Percentiles rank a stretch among this genome's conserved stretches.
phyloP scores from a whole-genome alignment of 2,329 filamentous ascomycete species.

The Teratosphaeria destructans region DNA sequence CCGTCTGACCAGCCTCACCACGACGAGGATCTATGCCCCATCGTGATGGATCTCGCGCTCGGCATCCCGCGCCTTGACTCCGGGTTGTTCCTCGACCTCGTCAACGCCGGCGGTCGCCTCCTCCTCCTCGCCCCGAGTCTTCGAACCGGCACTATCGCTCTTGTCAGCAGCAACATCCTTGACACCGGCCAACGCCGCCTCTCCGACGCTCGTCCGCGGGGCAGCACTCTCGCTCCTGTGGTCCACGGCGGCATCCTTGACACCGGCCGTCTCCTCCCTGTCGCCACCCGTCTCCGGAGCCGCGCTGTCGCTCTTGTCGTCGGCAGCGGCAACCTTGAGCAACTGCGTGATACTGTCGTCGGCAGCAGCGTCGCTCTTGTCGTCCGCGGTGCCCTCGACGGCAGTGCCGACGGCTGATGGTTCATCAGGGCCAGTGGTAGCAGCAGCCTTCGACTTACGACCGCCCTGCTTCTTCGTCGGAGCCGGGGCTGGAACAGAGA shows the following conservation, averaged over 20 bases:
- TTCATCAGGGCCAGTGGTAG: background rate
- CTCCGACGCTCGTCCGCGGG: background rate
- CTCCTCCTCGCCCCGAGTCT: background rate
- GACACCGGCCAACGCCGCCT: background rate
- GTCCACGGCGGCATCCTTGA: background rate
- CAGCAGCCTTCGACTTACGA: background rate
- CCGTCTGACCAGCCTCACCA: background rate
- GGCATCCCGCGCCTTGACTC: background rate
- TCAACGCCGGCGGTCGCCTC: background rate
- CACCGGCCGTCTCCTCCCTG: background rate
- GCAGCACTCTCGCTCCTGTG: background rate
- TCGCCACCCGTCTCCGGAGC: background rate
- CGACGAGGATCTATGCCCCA: background rate
- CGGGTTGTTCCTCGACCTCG: background rate
- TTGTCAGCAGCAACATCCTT: background rate
- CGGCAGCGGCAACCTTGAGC: background rate
- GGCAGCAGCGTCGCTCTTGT: background rate
- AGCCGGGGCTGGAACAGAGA: background rate
- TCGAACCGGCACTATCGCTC: background rate
- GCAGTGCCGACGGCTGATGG: background rate
- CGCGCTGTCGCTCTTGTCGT: background rate
- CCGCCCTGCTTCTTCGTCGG: background rate
- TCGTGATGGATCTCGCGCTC: background rate
- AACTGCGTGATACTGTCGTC: background rate
- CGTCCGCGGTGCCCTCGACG: background rate